Base-by-base conservation (phyloP, 805 yeast genomes). In the Candida glaebosa region DNA sequence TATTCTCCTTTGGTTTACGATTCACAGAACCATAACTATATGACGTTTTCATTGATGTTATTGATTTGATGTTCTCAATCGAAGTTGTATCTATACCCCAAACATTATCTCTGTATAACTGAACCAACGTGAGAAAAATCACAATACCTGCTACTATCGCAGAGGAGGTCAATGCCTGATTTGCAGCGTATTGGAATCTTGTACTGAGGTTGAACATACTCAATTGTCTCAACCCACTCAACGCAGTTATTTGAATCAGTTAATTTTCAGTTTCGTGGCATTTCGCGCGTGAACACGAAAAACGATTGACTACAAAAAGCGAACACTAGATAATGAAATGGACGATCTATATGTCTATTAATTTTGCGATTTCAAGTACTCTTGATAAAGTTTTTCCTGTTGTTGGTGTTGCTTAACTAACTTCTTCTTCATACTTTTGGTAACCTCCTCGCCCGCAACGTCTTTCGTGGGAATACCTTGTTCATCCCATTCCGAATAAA, bases 401-500 rank as follows among this genome's bases (percentile, higher is more conserved):
- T 75, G 82, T 41, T 82, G 87, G 62, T 79, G 81, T 56, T 75
- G 83, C 67, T 93, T 93, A 47, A 69, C 63, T 50, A 93, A 69
- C 67, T 91, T 91, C 77, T 93, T 93, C 45, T 71, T 70, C 67
- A 83, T 79, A 60, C 96, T 86, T 69, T 93, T 93, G 31, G 93
- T 76, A 4, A 93, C 75, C 49, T 85, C 93, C 51, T 81, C 87
- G 9, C 98, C 98, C 7, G 78, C 79, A 25, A 68, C 73, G 49
- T 82, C 87, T 56, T 79, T 81, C 0, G 81, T 73, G 15, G 99
- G 99, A 14, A 93, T 43, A 1, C 99, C 99, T 26, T 74, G 64
- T 18, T 76, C 90, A 58, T 93, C 97, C 86, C 91, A 93, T 56
- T 78, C 85, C 7, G 78, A 62, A 59, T 79, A 93, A 24, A 64